Base-by-base conservation (phyloP, 352 stramenopile genomes). In the Phytophthora macrochlamydospora region DNA sequence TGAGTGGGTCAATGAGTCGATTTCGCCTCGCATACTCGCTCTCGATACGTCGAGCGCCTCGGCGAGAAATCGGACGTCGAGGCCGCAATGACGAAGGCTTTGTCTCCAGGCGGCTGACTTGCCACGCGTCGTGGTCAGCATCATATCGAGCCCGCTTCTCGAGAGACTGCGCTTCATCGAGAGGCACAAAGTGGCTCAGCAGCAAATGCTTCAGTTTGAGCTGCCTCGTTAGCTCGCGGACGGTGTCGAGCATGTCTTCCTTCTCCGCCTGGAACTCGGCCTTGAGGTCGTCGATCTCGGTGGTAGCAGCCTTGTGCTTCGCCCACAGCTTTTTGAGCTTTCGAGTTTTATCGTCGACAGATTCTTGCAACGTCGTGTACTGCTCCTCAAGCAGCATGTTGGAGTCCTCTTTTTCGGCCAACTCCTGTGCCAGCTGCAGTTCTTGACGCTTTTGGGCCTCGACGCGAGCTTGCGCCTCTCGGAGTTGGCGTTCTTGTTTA, bases 251-350 rank as follows among this genome's bases (percentile, higher is more conserved):
- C 86, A 98, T 97, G 64, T 98, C 94, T 62, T 97, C 92, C 48
- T 97, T 95, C 69, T 99, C 97, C 3, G 75, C 72, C 73, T 98
- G 88, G 67, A 98, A 98, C 71, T 98, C 96, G 31, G 78, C 68
- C 59, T 97, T 88, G 14, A 99, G 82, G 60, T 99, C 96, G 51
- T 97, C 87, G 7, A 98, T 86, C 61, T 99, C 96, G 6, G 76
- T 86, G 43, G 87, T 87, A 7, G 88, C 87, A 2, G 86, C 84
- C 59, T 98, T 93, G 70, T 98, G 97, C 74, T 99, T 99, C 13
- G 73, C 75, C 83, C 85, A 98, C 13, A 99, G 70, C 66, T 98
- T 99, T 62, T 98, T 97, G 30, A 99, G 78, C 71, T 99, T 98
- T 18, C 90, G 90, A 0, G 94, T 98, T 73, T 98, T 98, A 44